phyloP scores from a whole-genome alignment of 2,329 filamentous ascomycete genomes.

The Talaromyces sp. region DNA sequence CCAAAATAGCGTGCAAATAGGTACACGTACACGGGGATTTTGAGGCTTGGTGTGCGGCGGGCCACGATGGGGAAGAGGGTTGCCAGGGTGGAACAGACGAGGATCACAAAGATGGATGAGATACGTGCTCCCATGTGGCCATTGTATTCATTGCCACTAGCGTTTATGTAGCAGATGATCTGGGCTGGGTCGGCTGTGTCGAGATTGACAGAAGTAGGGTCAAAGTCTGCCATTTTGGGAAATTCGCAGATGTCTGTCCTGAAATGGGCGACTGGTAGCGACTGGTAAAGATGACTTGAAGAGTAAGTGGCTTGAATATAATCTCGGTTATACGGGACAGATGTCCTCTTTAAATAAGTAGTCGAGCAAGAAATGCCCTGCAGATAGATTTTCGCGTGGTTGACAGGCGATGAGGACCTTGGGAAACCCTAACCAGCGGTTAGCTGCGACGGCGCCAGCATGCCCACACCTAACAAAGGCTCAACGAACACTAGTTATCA shows the following conservation, averaged over 20 bases:
- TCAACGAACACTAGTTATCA: not conserved
- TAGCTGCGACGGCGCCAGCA: not conserved
- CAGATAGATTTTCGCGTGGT: not conserved
- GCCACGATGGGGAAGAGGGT: slow-evolving; percentile 50
- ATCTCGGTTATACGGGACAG: not conserved
- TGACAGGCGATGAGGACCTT: slow-evolving; percentile 8
- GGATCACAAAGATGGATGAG: slow-evolving; percentile 45
- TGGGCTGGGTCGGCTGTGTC: slow-evolving; percentile 40
- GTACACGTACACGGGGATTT: slow-evolving; percentile 44
- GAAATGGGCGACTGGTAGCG: not conserved
- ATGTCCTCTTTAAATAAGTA: not conserved
- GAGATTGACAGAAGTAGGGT: slow-evolving; percentile 46
- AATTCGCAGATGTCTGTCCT: not conserved
- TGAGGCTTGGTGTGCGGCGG: slow-evolving; percentile 34
- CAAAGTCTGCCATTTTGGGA: slow-evolving; percentile 21
- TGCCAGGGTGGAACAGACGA: slow-evolving; percentile 39
- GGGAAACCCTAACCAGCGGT: not conserved
- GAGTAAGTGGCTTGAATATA: not conserved
- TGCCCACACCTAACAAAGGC: not conserved
- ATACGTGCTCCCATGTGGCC: slow-evolving; percentile 46
- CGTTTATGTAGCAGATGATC: slow-evolving; percentile 52
- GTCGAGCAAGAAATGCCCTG: not conserved
- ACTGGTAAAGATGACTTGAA: not conserved
- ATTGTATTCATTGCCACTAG: slow-evolving; percentile 52
- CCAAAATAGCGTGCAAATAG: slow-evolving; percentile 49